Evolutionary conservation across 163 green algal genomes (phyloP), one percentile per base, ranked within the genome.

Genomic region (Scenedesmus sp.): DNA sequence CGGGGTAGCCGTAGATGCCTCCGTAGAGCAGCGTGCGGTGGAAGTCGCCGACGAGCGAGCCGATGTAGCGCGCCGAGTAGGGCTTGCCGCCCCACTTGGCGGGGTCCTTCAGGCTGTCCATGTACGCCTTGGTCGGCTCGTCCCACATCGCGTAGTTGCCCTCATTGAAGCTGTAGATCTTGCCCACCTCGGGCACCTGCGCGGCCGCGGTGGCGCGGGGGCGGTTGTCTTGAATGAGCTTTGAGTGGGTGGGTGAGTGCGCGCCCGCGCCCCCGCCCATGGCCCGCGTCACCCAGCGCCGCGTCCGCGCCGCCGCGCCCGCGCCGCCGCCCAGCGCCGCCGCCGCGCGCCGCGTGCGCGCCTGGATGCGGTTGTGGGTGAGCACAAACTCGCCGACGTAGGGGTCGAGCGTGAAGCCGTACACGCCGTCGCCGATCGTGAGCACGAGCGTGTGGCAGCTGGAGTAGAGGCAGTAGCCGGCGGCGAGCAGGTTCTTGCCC

Each of bases 81-180:
- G 96, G 95, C 93, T 98, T 98, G 84, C 92, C 94, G 42, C 86
- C 90, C 86, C 87, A 94, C 70, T 92, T 92, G 20, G 82, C 60
- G 13, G 80, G 64, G 51, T 94, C 85, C 91, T 98, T 97, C 53
- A 98, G 86, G 77, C 63, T 87, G 87, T 96, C 86, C 58, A 98
- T 97, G 93, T 98, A 97, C 18, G 67, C 47, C 71, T 91, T 74
- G 60, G 94, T 80, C 45, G 67, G 77, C n/a, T 90, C 42, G 50
- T 86, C 84, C 94, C 94, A 98, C 70, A 93, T 54, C 39, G 58
- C 64, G 85, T 96, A 97, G 94, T 99, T 99, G 81, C 96, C 96
- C 91, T 99, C 96, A 85, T 99, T 99, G 90, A 99, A 98, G 31
- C 91, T 92, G 90, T 99, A 99, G 85, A 99, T 99, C 90, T 96